Evolutionary conservation across 1,284 basidiomycete species (phyloP), one percentile per base, ranked within the genome.

Genomic region (Peniophora sp.): DNA sequence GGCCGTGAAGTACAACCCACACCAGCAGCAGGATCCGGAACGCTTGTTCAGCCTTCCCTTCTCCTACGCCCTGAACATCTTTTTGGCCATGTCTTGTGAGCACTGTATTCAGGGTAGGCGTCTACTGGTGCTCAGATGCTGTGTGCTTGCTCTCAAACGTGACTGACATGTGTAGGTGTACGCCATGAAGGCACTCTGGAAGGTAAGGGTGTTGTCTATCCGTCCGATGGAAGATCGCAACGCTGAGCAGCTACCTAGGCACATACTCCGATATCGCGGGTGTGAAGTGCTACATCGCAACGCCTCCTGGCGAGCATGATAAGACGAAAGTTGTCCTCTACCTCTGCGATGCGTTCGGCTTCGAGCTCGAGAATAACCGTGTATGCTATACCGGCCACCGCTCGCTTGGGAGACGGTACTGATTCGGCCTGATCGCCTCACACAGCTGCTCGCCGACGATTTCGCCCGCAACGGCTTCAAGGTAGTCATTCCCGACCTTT

Each of bases 381-480:
- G 44, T 45, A 16, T 22, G 23, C 23, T 22, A n/a, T n/a, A n/a
- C n/a, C n/a, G n/a, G n/a, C n/a, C n/a, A n/a, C n/a, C n/a, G n/a
- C n/a, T n/a, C n/a, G n/a, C n/a, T n/a, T n/a, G n/a, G n/a, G n/a
- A n/a, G n/a, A n/a, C n/a, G n/a, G n/a, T n/a, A n/a, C n/a, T n/a
- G n/a, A n/a, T n/a, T n/a, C n/a, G n/a, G 39, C 23, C 20, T 45
- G 19, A 45, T 24, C 36, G 20, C 51, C 34, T 45, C 24, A 20
- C 34, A 16, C 53, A 70, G 69, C 62, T 71, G n/a, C 61, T 72
- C 48, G 74, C 71, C 19, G 78, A 81, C 58, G 74, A 74, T 57
- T 81, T 73, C 60, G 79, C 79, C n/a, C 68, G 66, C 35, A 73
- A 76, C 58, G 78, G 77, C 25, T 74, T 72, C 63, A 70, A 72